Evolutionary conservation across 768 basidiomycete genomes (phyloP).

Genomic region (Fomitopsis pulvina): DNA sequence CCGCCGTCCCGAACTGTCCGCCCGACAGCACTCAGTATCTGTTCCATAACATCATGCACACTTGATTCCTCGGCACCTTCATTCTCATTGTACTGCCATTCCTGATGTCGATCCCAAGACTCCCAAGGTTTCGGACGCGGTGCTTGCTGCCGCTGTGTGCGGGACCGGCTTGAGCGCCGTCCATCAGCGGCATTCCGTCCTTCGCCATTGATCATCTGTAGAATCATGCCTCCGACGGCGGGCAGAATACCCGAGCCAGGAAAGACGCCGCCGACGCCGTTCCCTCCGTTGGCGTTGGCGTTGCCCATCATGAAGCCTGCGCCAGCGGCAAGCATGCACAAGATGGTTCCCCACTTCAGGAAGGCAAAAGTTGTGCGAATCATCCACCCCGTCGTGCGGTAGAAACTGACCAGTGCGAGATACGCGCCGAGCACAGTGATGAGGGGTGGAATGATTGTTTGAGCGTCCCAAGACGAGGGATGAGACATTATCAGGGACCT

Average conservation of each 20-base stretch:
- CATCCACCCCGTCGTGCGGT: conserved; percentile 74
- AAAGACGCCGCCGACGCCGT: conserved; percentile 24
- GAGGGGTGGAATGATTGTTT: conserved; percentile 65
- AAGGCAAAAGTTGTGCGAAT: conserved; percentile 61
- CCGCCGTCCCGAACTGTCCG: conserved; percentile 23
- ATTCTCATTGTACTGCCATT: conserved; percentile 45
- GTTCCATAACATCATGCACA: conserved; percentile 40
- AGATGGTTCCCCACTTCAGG: conserved; percentile 69
- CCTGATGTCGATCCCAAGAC: conserved; percentile 51
- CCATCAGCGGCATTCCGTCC: conserved; percentile 24
- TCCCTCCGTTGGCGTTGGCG: conserved; percentile 25
- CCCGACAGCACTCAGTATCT: conserved; percentile 29
- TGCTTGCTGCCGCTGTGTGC: conserved; percentile 10
- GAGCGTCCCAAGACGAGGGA: conserved; percentile 58
- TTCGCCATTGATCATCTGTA: conserved; percentile 36
- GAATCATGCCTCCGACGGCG: conserved; percentile 33
- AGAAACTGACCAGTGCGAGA: conserved; percentile 68
- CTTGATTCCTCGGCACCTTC: conserved; percentile 23
- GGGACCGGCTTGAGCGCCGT: conserved; percentile 16
- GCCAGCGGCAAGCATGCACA: conserved; percentile 47
- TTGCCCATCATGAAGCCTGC: conserved; percentile 47
- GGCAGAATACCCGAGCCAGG: conserved; percentile 29
- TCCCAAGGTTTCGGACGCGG: conserved; percentile 54
- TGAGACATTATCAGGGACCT: conserved; percentile 41
- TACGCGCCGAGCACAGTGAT: conserved; percentile 69